These are phyloP conservation scores for Hypoxylon sp. DNA, from an alignment of 2,329 filamentous ascomycete species.

Conservation along the genomic window DNA sequence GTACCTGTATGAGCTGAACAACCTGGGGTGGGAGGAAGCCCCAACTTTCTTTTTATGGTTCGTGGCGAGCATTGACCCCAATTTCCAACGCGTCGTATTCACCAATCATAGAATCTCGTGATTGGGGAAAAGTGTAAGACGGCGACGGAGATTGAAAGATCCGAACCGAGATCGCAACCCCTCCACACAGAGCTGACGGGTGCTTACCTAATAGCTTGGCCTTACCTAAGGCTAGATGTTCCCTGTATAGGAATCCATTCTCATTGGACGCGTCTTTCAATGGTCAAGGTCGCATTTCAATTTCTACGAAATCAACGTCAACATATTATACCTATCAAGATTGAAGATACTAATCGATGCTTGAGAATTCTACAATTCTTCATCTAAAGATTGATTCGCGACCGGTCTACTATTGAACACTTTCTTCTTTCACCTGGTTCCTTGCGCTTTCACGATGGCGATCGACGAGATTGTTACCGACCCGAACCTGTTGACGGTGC, in stretches of 20 bases:
- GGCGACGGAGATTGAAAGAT: constrained; percentile 26
- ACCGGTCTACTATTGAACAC: too few species aligned
- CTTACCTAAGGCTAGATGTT: constrained; percentile 14
- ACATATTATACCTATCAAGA: not conserved
- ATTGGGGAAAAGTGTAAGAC: not conserved
- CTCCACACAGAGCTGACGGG: too few species aligned
- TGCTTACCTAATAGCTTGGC: not conserved
- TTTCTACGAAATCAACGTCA: constrained; percentile 16
- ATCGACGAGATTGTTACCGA: constrained; percentile 69
- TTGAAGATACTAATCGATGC: not conserved
- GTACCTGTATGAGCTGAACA: constrained; percentile 29
- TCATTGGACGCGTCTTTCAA: constrained; percentile 22
- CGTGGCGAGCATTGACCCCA: constrained; percentile 17
- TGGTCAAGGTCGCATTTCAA: constrained; percentile 3
- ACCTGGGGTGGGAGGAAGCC: too few species aligned
- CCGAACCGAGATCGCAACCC: constrained; percentile 11
- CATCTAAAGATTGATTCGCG: too few species aligned
- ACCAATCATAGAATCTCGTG: constrained; percentile 20
- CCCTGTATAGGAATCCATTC: not conserved
- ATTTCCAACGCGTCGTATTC: constrained; percentile 10
- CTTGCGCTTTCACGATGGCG: constrained; percentile 54
- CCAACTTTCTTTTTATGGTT: constrained; percentile 8
- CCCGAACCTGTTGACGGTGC: constrained; percentile 70
- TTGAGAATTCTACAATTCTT: too few species aligned
- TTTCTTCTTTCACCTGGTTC: too few species aligned